phyloP scores from a whole-genome alignment of 352 stramenopile genomes.

The Pythium oligandrum region DNA sequence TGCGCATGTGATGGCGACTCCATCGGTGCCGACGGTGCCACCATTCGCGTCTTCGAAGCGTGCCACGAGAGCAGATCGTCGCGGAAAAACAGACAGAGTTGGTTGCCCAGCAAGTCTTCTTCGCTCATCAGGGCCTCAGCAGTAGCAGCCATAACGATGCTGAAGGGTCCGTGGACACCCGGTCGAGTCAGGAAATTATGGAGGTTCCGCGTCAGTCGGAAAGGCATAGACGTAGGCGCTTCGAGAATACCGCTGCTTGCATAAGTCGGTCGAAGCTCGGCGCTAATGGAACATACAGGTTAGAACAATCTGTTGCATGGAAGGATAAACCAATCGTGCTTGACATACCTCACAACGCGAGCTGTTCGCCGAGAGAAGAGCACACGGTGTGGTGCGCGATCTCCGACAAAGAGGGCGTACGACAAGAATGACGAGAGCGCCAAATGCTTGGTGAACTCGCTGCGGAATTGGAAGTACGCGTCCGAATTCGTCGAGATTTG shows the following conservation, averaged over 20 bases:
- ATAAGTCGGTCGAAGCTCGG: constrained; percentile 81
- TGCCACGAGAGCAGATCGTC: constrained; percentile 87
- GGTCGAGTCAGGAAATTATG: constrained; percentile 83
- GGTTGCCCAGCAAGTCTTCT: constrained; percentile 80
- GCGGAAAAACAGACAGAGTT: constrained; percentile 86
- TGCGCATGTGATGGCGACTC: constrained; percentile 12
- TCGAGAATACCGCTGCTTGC: constrained; percentile 80
- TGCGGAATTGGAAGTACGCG: constrained; percentile 84
- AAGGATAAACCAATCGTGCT: not conserved
- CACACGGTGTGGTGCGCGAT: constrained; percentile 79
- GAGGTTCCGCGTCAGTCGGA: constrained; percentile 86
- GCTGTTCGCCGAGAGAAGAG: constrained; percentile 78
- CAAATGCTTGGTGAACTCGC: constrained; percentile 83
- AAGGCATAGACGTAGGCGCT: constrained; percentile 78
- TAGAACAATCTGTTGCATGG: constrained; percentile 1
- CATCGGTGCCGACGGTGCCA: constrained; percentile 14
- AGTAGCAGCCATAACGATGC: constrained; percentile 72
- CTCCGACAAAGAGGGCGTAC: constrained; percentile 81
- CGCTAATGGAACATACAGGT: constrained; percentile 23
- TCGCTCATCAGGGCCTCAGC: constrained; percentile 81
- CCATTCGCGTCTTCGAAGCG: constrained; percentile 75
- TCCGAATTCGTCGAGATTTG: constrained; percentile 67
- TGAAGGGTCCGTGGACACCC: constrained; percentile 84
- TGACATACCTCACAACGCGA: constrained; percentile 54
- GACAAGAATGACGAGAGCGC: constrained; percentile 83